Evolutionary conservation across 257 asterid species (phyloP), one percentile per base, ranked within the genome.

Genomic region (Ocimum tenuiflorum): DNA sequence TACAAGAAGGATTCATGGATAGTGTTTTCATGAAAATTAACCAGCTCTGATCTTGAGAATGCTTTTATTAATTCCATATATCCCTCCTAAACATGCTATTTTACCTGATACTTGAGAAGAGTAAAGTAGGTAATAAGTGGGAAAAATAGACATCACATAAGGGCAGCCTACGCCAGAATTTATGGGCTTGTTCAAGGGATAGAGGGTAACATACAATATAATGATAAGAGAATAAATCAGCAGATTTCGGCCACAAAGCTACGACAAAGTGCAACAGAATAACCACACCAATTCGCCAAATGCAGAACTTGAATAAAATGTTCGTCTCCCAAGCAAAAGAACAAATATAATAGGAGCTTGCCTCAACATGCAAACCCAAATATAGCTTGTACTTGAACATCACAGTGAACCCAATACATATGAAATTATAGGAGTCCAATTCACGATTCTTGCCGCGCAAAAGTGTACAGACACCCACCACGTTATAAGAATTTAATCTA

Each of bases 261-360:
- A 58, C 23, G 43, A 47, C 53, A 23, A 35, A 62, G 56, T 29
- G 53, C 48, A 49, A 57, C 36, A 54, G 8, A 47, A 19, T 38
- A 49, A 56, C 57, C 31, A 56, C 29, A 2, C 64, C 9, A 10
- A 43, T n/a, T n/a, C n/a, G n/a, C n/a, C n/a, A n/a, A 68, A 15
- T 38, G 12, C 13, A 9, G 60, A 24, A 35, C 20, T 61, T 68
- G 52, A 66, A 29, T 6, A 22, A 58, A 46, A 46, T 64, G 38
- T 42, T 12, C 1, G 11, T 49, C 65, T 77, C 52, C 51, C 67
- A 54, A 60, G 72, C 54, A 52, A 51, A 42, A 15, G 53, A 63
- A 42, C 4, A 20, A 20, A 14, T 20, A 66, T n/a, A 14, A 63
- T 45, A 68, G 31, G 29, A 58, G 63, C 67, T 14, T 63, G 49